A percentile compares a stretch with the other conserved stretches of the same genome.
Conservation (phyloP, 2,329 filamentous ascomycete species). For the Scytalidium sp. region DNA sequence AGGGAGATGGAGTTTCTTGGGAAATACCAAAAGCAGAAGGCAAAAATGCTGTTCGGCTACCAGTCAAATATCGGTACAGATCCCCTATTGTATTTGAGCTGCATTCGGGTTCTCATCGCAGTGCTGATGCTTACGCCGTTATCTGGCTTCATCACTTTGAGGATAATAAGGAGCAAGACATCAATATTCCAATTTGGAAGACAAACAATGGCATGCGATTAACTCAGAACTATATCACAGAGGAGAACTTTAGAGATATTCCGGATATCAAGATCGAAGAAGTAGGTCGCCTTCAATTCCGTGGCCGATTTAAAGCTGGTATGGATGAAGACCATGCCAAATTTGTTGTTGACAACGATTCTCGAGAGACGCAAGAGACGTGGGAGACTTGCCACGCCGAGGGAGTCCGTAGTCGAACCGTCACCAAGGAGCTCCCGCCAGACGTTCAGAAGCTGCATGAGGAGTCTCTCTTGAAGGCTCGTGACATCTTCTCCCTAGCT, state of each 20-base stretch:
- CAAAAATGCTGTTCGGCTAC: constrained; percentile 62
- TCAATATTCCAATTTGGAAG: constrained; percentile 89
- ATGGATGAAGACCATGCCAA: constrained; percentile 81
- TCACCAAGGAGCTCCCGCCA: constrained; percentile 71
- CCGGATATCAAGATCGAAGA: constrained; percentile 76
- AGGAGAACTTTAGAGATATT: constrained; percentile 66
- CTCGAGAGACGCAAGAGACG: constrained; percentile 65
- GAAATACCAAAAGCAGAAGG: constrained; percentile 49
- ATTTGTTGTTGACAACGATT: constrained; percentile 84
- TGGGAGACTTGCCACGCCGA: constrained; percentile 15
- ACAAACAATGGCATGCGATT: constrained; percentile 73
- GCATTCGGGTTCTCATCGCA: constrained; percentile 64
- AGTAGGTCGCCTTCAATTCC: constrained; percentile 78
- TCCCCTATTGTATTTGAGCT: constrained; percentile 90
- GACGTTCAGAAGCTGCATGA: constrained; percentile 76
- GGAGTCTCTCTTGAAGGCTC: constrained; percentile 71
- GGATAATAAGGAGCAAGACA: constrained; percentile 72
- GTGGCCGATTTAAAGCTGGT: constrained; percentile 80
- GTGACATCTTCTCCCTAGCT: constrained; percentile 75
- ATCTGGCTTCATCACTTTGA: constrained; percentile 84
- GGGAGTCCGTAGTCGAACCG: constrained; percentile 55
- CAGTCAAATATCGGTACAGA: constrained; percentile 86
- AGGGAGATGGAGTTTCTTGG: constrained; percentile 59
- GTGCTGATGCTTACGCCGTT: constrained; percentile 71
- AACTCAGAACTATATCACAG: constrained; percentile 89